Evolutionary conservation across 1,284 basidiomycete species (phyloP), one percentile per base, ranked within the genome.

Genomic region (Garcileccinum viscosum): DNA sequence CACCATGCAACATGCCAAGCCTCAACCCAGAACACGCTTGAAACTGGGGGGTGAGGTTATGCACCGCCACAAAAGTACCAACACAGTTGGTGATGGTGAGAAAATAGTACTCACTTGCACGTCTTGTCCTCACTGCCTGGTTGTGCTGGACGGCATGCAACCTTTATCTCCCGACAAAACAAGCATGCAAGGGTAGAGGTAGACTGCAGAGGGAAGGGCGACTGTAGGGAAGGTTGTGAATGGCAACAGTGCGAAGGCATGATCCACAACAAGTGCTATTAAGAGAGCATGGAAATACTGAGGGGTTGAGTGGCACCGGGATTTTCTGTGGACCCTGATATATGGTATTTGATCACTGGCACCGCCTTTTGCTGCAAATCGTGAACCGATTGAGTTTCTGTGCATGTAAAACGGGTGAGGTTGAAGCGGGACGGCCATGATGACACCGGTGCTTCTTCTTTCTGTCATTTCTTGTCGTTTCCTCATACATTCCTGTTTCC

Each of bases 351-450:
- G n/a, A n/a, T n/a, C n/a, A n/a, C n/a, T n/a, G n/a, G n/a, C n/a
- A n/a, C n/a, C n/a, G n/a, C n/a, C n/a, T n/a, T n/a, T n/a, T n/a
- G n/a, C n/a, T n/a, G n/a, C n/a, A n/a, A n/a, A n/a, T n/a, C n/a
- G n/a, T n/a, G n/a, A n/a, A n/a, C n/a, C n/a, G n/a, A n/a, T n/a
- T n/a, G n/a, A n/a, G n/a, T n/a, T n/a, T n/a, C n/a, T n/a, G n/a
- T n/a, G n/a, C n/a, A n/a, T n/a, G n/a, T n/a, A n/a, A n/a, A n/a
- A n/a, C n/a, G n/a, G n/a, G n/a, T n/a, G n/a, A n/a, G n/a, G n/a
- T n/a, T 92, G 63, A 83, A 86, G 73, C 86, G 84, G 69, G 87
- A 90, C 62, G n/a, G n/a, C n/a, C n/a, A n/a, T n/a, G 92, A 93
- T 71, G 91, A 92, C 33, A 83, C 84, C 73, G 86, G 92, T 93